A percentile compares a stretch with the other conserved stretches of the same genome.
Conservation (phyloP, 495 filamentous ascomycete species). For the Xylaria cubensis region DNA sequence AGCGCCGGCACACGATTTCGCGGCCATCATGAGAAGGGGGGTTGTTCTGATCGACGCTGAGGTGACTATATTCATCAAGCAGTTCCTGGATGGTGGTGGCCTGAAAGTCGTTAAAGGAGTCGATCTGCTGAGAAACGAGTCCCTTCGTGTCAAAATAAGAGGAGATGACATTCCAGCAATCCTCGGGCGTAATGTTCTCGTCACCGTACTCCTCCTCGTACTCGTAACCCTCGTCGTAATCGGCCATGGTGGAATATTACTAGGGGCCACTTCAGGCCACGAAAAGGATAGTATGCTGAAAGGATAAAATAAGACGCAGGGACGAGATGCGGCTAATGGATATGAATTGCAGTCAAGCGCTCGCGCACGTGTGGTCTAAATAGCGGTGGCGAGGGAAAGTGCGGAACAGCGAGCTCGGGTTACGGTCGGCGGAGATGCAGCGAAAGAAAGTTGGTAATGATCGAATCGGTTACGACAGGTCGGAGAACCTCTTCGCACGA, state of each 20-base stretch:
- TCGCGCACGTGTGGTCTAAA: neutral
- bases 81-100: constrained; percentile 90
- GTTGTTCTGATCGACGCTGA: constrained; percentile 87
- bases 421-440: neutral
- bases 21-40: constrained; percentile 74
- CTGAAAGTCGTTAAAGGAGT: constrained; percentile 98
- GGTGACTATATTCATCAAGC: constrained; percentile 83
- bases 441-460: neutral
- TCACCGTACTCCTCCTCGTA: constrained; percentile 58
- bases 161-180: constrained; percentile 96
- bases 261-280: neutral
- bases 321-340: neutral
- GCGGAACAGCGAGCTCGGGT: neutral
- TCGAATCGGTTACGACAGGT: neutral
- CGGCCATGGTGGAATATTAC: constrained; percentile 32
- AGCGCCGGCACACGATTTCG: constrained; percentile 81
- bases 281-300: neutral
- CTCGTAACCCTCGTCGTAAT: constrained; percentile 42
- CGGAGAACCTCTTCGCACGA: neutral
- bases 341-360: neutral
- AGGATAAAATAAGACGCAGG: neutral
- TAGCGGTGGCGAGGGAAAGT: neutral
- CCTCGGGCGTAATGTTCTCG: constrained; percentile 86
- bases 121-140: constrained; percentile 94
- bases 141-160: constrained; percentile 96